A percentile compares a stretch with the other conserved stretches of the same genome.
Evolutionary conservation across 2,329 filamentous ascomycete species (phyloP).

Genomic region (Bipolaris bicolor): DNA sequence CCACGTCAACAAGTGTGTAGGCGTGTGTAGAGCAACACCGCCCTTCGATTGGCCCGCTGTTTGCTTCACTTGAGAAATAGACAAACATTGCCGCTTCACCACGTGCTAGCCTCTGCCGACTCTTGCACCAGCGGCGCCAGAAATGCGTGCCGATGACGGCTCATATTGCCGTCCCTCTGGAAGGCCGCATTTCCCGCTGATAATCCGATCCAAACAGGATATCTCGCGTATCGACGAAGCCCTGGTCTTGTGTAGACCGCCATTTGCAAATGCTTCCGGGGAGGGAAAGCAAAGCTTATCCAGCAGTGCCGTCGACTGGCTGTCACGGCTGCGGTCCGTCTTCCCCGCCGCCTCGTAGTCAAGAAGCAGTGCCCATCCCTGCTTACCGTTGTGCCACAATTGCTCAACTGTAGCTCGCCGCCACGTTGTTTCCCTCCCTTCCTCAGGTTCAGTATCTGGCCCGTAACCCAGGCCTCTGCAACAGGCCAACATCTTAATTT

Average conservation of each 20-base stretch:
- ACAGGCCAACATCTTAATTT: conserved; percentile 22
- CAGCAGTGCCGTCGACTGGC: conserved; percentile 14
- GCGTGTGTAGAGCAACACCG: not conserved
- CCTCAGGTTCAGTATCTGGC: conserved; percentile 15
- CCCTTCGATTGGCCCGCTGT: conserved; percentile 17
- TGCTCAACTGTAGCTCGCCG: conserved; percentile 21
- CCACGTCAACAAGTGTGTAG: conserved; percentile 9
- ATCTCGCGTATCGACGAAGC: conserved; percentile 13
- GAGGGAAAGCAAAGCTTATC: conserved; percentile 21
- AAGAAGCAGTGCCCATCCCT: conserved; percentile 19
- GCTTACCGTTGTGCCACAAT: conserved; percentile 27
- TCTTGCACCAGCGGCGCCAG: not conserved
- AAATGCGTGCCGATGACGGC: not conserved
- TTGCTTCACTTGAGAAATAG: conserved; percentile 31
- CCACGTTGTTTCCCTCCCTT: conserved; percentile 37
- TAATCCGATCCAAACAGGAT: not conserved
- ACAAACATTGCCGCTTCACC: conserved; percentile 23
- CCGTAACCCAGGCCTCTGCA: conserved; percentile 11
- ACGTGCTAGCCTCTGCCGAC: conserved; percentile 4
- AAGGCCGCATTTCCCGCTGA: not conserved
- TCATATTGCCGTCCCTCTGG: not conserved
- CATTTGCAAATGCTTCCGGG: conserved; percentile 27
- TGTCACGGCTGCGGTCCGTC: conserved; percentile 20
- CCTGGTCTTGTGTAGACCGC: conserved; percentile 33
- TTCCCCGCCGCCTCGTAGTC: conserved; percentile 22